A percentile compares a stretch with the other conserved stretches of the same genome.
Conservation (phyloP, 164 flowering plant genomes). For the Piper longum region DNA sequence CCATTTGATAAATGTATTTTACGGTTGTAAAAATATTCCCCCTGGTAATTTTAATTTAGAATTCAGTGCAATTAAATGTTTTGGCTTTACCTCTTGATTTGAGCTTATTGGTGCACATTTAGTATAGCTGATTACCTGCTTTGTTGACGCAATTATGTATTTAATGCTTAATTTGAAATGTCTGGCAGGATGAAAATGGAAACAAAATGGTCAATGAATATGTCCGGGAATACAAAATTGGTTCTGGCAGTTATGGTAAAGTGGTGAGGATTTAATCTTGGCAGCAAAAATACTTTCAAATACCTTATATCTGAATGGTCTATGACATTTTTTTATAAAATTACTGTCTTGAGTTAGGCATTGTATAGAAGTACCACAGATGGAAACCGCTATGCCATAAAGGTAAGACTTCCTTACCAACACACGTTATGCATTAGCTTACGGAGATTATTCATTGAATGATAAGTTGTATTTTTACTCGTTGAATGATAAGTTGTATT, state of each 20-base stretch:
- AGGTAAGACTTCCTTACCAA: constrained; percentile 28
- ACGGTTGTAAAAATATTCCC: too few species aligned
- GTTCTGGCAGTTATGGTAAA: constrained; percentile 96
- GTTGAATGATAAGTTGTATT: background rate
- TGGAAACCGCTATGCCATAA: constrained; percentile 78
- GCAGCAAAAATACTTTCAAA: background rate
- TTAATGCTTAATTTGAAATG: background rate
- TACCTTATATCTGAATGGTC: too few species aligned
- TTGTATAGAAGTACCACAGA: constrained; percentile 44
- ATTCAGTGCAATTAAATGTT: too few species aligned
- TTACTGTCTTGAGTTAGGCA: constrained; percentile 36
- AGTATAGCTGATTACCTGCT: too few species aligned
- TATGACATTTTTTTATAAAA: too few species aligned
- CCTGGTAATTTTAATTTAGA: too few species aligned
- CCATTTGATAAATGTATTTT: background rate
- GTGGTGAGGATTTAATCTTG: constrained; percentile 39
- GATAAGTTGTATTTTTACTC: background rate
- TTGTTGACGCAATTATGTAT: background rate
- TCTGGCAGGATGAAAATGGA: constrained; percentile 72
- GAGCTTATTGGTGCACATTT: too few species aligned
- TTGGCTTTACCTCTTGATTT: too few species aligned
- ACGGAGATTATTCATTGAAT: background rate
- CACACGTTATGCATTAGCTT: background rate
- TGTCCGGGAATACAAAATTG: constrained; percentile 68
- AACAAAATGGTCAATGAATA: constrained; percentile 85